phyloP scores from a whole-genome alignment of 495 filamentous ascomycete genomes.

The Penicillium pancosmium region DNA sequence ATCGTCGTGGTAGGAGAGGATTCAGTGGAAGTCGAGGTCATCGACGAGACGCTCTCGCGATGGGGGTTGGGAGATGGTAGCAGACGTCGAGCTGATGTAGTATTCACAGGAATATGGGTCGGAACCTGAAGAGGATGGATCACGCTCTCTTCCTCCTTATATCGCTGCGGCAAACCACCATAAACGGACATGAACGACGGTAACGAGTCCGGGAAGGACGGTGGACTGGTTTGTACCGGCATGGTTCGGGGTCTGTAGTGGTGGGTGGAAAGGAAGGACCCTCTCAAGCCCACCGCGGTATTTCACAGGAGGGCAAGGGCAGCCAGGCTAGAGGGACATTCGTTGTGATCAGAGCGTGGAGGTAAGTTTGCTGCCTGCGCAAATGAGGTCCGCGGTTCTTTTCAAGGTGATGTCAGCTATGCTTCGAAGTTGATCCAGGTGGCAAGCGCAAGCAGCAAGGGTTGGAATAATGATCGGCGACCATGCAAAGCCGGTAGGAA shows the following conservation, averaged over 20 bases:
- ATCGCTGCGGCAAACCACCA: slow-evolving; percentile 39
- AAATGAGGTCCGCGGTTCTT: slow-evolving; percentile 36
- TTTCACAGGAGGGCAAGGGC: slow-evolving; percentile 14
- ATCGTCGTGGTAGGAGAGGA: slow-evolving; percentile 94
- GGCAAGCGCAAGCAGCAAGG: slow-evolving; percentile 27
- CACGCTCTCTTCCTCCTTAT: slow-evolving; percentile 36
- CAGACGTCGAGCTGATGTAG: slow-evolving; percentile 25
- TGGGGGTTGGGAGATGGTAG: slow-evolving; percentile 44
- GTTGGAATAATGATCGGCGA: slow-evolving; percentile 27
- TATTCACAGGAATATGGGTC: slow-evolving; percentile 37
- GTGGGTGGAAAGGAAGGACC: slow-evolving; percentile 9
- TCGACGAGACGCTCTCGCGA: slow-evolving; percentile 63
- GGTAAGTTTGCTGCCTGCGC: slow-evolving; percentile 47
- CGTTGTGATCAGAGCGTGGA: slow-evolving; percentile 16
- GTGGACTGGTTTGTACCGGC: slow-evolving; percentile 51
- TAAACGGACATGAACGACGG: slow-evolving; percentile 75
- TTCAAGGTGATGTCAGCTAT: slow-evolving; percentile 35
- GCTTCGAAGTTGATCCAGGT: slow-evolving; percentile 14
- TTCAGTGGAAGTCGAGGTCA: slow-evolving; percentile 82
- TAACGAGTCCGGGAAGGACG: slow-evolving; percentile 61
- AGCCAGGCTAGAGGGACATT: slow-evolving; percentile 19
- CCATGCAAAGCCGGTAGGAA: slow-evolving; percentile 23
- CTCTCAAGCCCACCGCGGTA: slow-evolving; percentile 27
- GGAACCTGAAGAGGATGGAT: slow-evolving; percentile 33
- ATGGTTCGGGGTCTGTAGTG: slow-evolving; percentile 32